phyloP scores from a whole-genome alignment of 495 filamentous ascomycete genomes.

The Lasiosphaeria miniovina region DNA sequence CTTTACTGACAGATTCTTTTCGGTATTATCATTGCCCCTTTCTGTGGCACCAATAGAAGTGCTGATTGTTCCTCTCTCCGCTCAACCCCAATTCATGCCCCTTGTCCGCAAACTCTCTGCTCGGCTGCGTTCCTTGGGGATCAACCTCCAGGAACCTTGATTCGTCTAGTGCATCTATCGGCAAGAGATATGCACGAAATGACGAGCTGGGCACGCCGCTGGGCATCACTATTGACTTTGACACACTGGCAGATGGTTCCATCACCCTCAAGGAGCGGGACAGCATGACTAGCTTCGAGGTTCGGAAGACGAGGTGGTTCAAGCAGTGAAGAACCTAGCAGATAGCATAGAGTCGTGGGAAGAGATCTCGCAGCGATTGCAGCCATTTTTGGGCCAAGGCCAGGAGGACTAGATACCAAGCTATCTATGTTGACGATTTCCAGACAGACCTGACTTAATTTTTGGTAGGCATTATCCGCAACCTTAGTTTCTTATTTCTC shows the following conservation, averaged over 20 bases:
- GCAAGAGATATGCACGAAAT: slow-evolving; percentile 65
- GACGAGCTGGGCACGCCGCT: slow-evolving; percentile 67
- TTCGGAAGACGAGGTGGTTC: slow-evolving; percentile 61
- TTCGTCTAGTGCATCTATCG: slow-evolving; percentile 64
- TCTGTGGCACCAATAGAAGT: slow-evolving; percentile 67
- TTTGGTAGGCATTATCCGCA: too few relatives aligned
- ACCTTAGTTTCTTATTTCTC: too few relatives aligned
- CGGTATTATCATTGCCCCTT: slow-evolving; percentile 68
- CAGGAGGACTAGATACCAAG: not conserved
- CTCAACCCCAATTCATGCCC: slow-evolving; percentile 56
- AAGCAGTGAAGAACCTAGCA: slow-evolving; percentile 57
- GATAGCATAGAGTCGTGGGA: slow-evolving; percentile 65
- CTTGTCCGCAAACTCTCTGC: slow-evolving; percentile 47
- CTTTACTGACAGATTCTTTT: slow-evolving; percentile 5
- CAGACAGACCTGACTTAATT: too few relatives aligned
- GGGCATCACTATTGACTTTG: slow-evolving; percentile 67
- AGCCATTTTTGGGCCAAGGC: not conserved
- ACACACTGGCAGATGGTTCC: slow-evolving; percentile 63
- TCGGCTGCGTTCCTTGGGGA: slow-evolving; percentile 46
- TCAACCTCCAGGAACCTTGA: slow-evolving; percentile 61
- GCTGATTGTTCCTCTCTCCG: slow-evolving; percentile 63
- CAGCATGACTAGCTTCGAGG: slow-evolving; percentile 65
- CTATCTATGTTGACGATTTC: too few relatives aligned
- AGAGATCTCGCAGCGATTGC: not conserved
- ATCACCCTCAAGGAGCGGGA: slow-evolving; percentile 69